A percentile compares a stretch with the other conserved stretches of the same genome.
These are phyloP conservation scores for Fusarium xyrophilum DNA, from an alignment of 2,329 filamentous ascomycete genomes.

Conservation along the genomic window DNA sequence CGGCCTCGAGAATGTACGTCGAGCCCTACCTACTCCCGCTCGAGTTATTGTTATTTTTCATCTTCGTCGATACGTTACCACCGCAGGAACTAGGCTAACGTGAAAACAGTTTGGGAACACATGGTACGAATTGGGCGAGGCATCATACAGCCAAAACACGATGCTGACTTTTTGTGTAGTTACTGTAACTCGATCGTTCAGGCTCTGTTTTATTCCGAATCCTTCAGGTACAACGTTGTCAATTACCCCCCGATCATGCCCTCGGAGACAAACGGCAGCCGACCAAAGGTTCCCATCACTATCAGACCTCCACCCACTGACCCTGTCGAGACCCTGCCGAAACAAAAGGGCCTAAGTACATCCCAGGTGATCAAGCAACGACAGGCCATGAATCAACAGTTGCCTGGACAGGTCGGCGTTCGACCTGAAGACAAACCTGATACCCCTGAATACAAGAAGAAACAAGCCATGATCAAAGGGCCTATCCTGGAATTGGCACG, in stretches of 20 bases:
- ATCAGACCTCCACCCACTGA: slow-evolving; percentile 63
- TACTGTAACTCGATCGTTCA: slow-evolving; percentile 99
- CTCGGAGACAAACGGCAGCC: slow-evolving; percentile 69
- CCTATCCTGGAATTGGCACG: slow-evolving; percentile 85
- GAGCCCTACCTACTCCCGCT: slow-evolving; percentile 8
- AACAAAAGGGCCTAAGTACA: slow-evolving; percentile 60
- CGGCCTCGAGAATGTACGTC: slow-evolving; percentile 92
- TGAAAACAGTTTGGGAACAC: slow-evolving; percentile 86
- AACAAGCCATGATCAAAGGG: slow-evolving; percentile 85
- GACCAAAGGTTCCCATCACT: slow-evolving; percentile 65
- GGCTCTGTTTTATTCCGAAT: slow-evolving; percentile 92
- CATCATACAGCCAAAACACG: not conserved
- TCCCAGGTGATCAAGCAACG: slow-evolving; percentile 65
- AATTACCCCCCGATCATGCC: slow-evolving; percentile 82
- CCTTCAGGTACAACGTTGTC: slow-evolving; percentile 92
- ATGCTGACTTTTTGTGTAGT: slow-evolving; percentile 56
- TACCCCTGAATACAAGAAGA: slow-evolving; percentile 97
- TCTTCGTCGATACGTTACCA: not conserved
- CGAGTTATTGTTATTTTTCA: not conserved
- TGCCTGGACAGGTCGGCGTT: slow-evolving; percentile 60
- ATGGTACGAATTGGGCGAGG: slow-evolving; percentile 68
- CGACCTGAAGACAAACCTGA: slow-evolving; percentile 92
- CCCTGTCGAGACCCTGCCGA: slow-evolving; percentile 48
- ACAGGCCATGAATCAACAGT: slow-evolving; percentile 61
- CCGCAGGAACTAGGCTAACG: slow-evolving; percentile 45